Base-by-base conservation (phyloP, 179 eudicot genomes). In the Sideroxylon spinosum region DNA sequence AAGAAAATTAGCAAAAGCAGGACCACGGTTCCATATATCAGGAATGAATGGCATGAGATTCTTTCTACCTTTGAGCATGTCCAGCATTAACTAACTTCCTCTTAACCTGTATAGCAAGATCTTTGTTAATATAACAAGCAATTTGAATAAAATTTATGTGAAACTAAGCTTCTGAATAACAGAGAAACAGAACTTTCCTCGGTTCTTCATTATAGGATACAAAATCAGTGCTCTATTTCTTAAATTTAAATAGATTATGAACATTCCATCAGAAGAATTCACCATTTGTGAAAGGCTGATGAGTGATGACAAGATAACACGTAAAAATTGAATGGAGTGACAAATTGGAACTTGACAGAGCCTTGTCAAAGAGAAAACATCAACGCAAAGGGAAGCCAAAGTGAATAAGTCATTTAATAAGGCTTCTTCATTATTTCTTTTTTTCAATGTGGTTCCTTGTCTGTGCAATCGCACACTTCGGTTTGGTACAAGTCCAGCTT, bases 41-140 rank as follows among this genome's bases (percentile, higher is more conserved):
- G 63, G 60, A 67, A 22, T 26, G 55, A 28, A 64, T 68, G 65
- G 63, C 65, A 80, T 71, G 75, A 69, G 75, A 32, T 29, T 82
- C 78, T 46, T 29, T 82, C 78, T 46, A 95, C 98, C 97, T 95
- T 78, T 91, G 98, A 80, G 90, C 77, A 84, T 87, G 97, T 53
- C 97, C 93, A 20, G 84, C 55, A 80, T 71, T 86, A 61, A 77
- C 82, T 81, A 95, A 79, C 88, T 95, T 95, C 92, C 80, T 87
- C 84, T 85, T 95, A 74, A 95, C 95, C 97, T 95, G 95, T 80
- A 80, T 61, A 22, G 49, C 46, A 76, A 80, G 56, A 70, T 61
- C 44, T 46, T 82, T 67, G 77, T 91, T 60, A 88, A 74, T 76
- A 67, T 22, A 28, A 26, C 70, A 7, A 25, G 49, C 32, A 74